A percentile compares a stretch with the other conserved stretches of the same genome.
phyloP scores from a whole-genome alignment of 192 early-diverging fungal species.

The Linnemannia schmuckeri region DNA sequence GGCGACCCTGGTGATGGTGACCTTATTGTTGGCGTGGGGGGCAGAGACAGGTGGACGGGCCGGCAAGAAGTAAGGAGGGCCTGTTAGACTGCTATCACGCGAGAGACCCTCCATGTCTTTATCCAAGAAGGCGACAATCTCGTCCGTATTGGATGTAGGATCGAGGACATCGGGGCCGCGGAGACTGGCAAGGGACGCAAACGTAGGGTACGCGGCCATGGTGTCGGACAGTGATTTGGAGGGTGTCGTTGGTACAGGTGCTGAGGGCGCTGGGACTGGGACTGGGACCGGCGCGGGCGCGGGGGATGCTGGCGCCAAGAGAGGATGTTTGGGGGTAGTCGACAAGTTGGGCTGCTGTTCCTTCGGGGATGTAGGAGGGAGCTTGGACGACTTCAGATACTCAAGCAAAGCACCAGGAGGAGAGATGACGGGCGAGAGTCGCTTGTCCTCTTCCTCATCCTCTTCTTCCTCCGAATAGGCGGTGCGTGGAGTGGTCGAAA shows the following conservation, averaged over 20 bases:
- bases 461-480: background rate
- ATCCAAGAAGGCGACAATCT: background rate
- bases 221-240: background rate
- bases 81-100: background rate
- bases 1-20: background rate
- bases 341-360: no score
- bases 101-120: background rate
- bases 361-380: no score
- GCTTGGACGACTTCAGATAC: background rate
- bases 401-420: background rate
- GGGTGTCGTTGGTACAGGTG: background rate
- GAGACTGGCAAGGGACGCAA: background rate
- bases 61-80: background rate
- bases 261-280: background rate
- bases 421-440: background rate
- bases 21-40: no score
- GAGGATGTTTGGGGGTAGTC: no score
- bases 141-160: background rate
- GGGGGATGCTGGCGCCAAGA: background rate
- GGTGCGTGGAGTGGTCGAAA: background rate
- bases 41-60: background rate
- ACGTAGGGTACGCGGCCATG: background rate
- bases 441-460: background rate
- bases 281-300: background rate
- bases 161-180: background rate